phyloP scores from a whole-genome alignment of 2,329 filamentous ascomycete genomes.

The Rhexocercosporidium sp. region DNA sequence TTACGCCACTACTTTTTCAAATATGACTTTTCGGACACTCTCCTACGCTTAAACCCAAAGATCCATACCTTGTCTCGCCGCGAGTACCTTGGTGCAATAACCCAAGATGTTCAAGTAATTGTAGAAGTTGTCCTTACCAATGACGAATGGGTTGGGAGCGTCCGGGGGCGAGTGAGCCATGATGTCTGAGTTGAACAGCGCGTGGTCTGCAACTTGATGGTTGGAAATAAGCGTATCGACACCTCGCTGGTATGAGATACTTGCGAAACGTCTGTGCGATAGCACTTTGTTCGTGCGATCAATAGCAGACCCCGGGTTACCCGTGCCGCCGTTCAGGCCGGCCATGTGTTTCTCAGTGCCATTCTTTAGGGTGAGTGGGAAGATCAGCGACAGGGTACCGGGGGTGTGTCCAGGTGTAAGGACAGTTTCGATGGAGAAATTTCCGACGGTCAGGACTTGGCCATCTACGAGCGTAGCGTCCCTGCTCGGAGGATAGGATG shows the following conservation, averaged over 20 bases:
- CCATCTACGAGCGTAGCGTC: not conserved
- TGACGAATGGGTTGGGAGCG: not conserved
- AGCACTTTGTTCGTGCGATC: not conserved
- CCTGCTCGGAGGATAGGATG: not conserved
- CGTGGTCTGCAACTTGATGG: not conserved
- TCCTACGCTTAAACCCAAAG: not conserved
- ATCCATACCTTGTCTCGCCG: not conserved
- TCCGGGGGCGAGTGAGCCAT: not conserved
- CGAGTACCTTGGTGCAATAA: not conserved
- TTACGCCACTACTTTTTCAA: too few relatives aligned
- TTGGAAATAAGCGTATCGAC: conserved; percentile 7
- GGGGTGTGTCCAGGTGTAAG: not conserved
- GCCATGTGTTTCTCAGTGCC: not conserved
- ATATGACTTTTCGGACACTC: too few relatives aligned
- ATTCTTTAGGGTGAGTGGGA: not conserved
- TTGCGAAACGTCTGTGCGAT: not conserved
- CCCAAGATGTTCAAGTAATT: not conserved
- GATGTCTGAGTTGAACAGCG: not conserved
- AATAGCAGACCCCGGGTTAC: not conserved
- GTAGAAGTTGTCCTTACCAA: not conserved
- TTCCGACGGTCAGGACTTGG: not conserved
- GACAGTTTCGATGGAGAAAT: not conserved
- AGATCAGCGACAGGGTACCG: conserved; percentile 7
- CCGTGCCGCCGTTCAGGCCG: not conserved
- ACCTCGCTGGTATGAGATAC: not conserved